Conservation (phyloP, 163 green algal genomes). For the Prototheca stagnorum region DNA sequence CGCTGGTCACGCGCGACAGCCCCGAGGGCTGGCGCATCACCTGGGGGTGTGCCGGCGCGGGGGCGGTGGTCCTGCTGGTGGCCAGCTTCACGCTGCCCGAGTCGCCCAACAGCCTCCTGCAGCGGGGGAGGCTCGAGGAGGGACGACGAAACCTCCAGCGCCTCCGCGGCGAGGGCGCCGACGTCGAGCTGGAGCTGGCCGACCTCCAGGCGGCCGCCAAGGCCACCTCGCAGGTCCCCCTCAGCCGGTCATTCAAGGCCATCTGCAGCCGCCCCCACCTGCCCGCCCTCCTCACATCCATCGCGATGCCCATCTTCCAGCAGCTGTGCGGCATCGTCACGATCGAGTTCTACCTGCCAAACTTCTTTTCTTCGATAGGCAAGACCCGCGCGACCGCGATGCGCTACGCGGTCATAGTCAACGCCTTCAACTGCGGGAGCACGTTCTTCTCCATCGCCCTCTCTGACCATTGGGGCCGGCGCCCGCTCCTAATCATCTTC, state of each 20-base stretch:
- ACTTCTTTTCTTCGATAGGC: slow-evolving; percentile 42
- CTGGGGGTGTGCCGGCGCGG: slow-evolving; percentile 19
- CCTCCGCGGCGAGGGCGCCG: slow-evolving; percentile 22
- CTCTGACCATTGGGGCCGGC: slow-evolving; percentile 34
- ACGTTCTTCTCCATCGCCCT: slow-evolving; percentile 39
- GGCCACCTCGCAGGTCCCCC: slow-evolving; percentile 2
- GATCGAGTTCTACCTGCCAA: slow-evolving; percentile 51
- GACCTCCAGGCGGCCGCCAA: slow-evolving; percentile 16
- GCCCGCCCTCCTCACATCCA: slow-evolving; percentile 30
- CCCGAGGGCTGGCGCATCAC: slow-evolving; percentile 22
- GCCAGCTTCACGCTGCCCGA: slow-evolving; percentile 30
- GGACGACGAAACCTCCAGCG: slow-evolving; percentile 18
- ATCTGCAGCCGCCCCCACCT: slow-evolving; percentile 17
- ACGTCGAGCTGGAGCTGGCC: slow-evolving; percentile 26
- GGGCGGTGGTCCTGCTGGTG: slow-evolving; percentile 21
- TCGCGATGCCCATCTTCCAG: slow-evolving; percentile 47
- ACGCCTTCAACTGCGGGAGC: slow-evolving; percentile 38
- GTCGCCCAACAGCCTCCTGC: slow-evolving; percentile 32
- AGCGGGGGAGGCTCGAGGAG: slow-evolving; percentile 14
- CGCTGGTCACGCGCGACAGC: slow-evolving; percentile 18
- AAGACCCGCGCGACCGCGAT: slow-evolving; percentile 18
- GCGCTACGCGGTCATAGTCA: slow-evolving; percentile 42
- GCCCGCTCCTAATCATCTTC: slow-evolving; percentile 33
- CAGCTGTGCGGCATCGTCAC: slow-evolving; percentile 52
- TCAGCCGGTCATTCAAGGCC: slow-evolving; percentile 9